Conservation (phyloP, 2,329 filamentous ascomycete genomes). For the Calonectria hawksworthii region DNA sequence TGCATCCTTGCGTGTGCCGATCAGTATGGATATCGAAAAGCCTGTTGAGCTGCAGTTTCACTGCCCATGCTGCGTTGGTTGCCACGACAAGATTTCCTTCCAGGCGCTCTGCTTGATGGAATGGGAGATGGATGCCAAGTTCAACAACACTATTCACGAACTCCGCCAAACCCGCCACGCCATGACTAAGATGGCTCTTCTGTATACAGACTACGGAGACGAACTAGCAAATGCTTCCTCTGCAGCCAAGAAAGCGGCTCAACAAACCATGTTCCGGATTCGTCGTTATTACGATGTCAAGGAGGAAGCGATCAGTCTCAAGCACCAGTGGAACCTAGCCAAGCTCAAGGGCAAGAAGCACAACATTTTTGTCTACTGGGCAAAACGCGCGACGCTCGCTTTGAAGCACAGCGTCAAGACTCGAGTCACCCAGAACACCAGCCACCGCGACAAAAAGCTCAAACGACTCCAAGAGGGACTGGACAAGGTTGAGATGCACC, state of each 20-base stretch:
- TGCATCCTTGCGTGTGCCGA: background rate
- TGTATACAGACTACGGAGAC: background rate
- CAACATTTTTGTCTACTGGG: background rate
- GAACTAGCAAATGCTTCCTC: background rate
- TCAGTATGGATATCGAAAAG: too few relatives aligned
- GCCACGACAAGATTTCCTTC: background rate
- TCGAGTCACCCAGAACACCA: background rate
- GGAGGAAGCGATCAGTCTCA: slow-evolving; percentile 26
- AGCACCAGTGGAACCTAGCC: slow-evolving; percentile 12
- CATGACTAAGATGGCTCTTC: slow-evolving; percentile 2
- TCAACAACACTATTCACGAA: background rate
- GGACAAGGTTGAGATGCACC: slow-evolving; percentile 25
- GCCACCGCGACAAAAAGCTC: background rate
- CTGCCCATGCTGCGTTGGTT: background rate
- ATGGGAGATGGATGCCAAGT: background rate
- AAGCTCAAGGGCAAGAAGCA: background rate
- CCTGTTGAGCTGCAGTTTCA: too few relatives aligned
- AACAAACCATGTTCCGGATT: background rate
- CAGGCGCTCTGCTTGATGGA: background rate
- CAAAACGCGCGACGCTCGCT: background rate
- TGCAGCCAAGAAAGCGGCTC: background rate
- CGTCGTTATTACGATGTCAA: slow-evolving; percentile 22
- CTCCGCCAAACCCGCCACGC: background rate
- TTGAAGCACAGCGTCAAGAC: background rate
- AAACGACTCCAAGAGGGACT: slow-evolving; percentile 21